Evolutionary conservation across 2,329 filamentous ascomycete species (phyloP).

Genomic region (Colletotrichum salicis): DNA sequence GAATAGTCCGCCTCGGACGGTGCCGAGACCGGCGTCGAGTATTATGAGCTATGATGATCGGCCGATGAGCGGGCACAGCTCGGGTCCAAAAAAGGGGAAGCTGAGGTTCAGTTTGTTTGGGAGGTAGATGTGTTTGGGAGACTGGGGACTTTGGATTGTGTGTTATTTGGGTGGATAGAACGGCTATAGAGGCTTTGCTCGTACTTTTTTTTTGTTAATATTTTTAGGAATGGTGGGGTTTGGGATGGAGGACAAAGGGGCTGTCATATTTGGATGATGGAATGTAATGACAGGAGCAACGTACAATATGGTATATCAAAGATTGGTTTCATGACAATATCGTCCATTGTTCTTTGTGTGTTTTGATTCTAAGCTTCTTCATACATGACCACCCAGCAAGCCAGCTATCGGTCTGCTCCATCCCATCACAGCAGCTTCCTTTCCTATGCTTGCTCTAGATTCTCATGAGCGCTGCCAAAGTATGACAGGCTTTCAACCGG

Average conservation of each 20-base stretch:
- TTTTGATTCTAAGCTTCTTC: not conserved
- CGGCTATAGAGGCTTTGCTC: not conserved
- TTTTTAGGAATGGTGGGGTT: not conserved
- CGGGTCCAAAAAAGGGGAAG: constrained; percentile 30
- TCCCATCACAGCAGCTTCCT: too few species aligned
- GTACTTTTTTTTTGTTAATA: not conserved
- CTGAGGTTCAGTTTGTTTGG: constrained; percentile 36
- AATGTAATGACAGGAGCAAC: not conserved
- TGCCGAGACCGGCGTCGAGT: constrained; percentile 23
- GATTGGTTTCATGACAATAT: not conserved
- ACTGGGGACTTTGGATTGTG: not conserved
- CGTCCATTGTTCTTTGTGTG: too few species aligned
- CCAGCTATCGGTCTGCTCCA: too few species aligned
- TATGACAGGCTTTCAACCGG: too few species aligned
- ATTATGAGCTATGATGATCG: constrained; percentile 35
- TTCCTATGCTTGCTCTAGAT: too few species aligned
- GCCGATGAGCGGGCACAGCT: constrained; percentile 32
- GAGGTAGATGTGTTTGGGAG: constrained; percentile 14
- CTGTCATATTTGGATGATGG: not conserved
- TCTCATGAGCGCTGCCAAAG: too few species aligned
- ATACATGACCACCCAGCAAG: too few species aligned
- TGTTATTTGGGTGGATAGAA: not conserved
- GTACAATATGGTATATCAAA: not conserved
- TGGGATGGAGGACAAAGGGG: not conserved
- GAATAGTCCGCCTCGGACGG: constrained; percentile 27